Evolutionary conservation across 108 stramenopile genomes (phyloP), one percentile per base, ranked within the genome.

Genomic region (Stephanodiscus minutulus): DNA sequence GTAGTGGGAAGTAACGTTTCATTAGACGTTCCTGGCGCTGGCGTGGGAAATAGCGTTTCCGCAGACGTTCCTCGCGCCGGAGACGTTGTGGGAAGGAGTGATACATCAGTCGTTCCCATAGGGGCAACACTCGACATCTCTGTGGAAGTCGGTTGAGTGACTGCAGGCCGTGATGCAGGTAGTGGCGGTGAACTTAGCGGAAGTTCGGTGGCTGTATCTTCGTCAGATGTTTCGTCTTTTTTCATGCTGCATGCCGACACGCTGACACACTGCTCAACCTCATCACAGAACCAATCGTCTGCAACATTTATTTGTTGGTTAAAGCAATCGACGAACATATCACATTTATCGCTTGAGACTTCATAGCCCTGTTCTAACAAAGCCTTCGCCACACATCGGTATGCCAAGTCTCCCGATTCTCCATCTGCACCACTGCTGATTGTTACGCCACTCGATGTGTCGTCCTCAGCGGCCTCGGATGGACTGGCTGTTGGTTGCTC

Each of bases 251-350:
- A 79, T 17, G 50, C 65, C 20, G 56, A 20, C 27, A 61, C 70
- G 9, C 59, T 57, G 10, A 79, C 61, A 46, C 77, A 79, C 10
- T 58, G 37, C 44, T 64, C 63, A 15, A 20, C 28, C 27, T 79
- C 77, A 24, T 68, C 59, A 27, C 77, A 79, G 47, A 72, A 79
- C 50, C 64, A 79, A 46, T 71, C 70, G 35, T 79, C 77, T 17
- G 70, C 77, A 66, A 61, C 66, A 44, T 72, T 65, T 31, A 64
- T 70, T 10, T 70, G 43, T 55, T 41, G 18, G 64, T 77, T 70
- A 12, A 57, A 77, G 25, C 77, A 78, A 21, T 61, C 47, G 27
- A 67, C 70, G 48, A 72, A 80, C 50, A 73, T 61, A 37, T 59
- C 72, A 47, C 79, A 73, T 50, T 80, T 79, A 17, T 79, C 53